Conservation (phyloP, 1,284 basidiomycete genomes). For the Cryptococcus hybrid region DNA sequence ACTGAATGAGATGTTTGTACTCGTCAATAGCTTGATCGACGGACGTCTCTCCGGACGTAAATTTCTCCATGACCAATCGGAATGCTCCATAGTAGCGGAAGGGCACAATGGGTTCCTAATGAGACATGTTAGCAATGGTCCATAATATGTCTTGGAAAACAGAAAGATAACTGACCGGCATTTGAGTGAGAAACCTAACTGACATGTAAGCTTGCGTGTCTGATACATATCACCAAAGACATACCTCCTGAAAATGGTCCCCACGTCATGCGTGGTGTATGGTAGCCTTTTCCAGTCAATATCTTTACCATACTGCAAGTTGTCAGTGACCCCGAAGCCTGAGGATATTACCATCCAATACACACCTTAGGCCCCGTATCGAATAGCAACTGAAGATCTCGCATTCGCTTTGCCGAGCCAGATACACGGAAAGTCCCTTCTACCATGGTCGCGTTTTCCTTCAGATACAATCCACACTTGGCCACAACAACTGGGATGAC, state of each 20-base stretch:
- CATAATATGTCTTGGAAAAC: neutral
- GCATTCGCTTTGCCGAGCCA: slow-evolving; percentile 91
- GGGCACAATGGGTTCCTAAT: slow-evolving; percentile 42
- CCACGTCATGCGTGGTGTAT: slow-evolving; percentile 93
- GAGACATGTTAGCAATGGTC: neutral
- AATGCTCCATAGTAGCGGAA: neutral
- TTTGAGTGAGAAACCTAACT: slow-evolving; percentile 60
- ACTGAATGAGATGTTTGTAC: slow-evolving; percentile 80
- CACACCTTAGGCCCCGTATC: slow-evolving; percentile 81
- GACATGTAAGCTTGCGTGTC: slow-evolving; percentile 4
- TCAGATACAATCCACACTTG: slow-evolving; percentile 90
- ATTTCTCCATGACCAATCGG: neutral
- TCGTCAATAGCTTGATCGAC: slow-evolving; percentile 66
- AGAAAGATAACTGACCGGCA: slow-evolving; percentile 69
- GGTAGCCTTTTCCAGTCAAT: slow-evolving; percentile 82
- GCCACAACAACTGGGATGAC: slow-evolving; percentile 96
- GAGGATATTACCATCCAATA: slow-evolving; percentile 16
- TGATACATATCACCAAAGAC: slow-evolving; percentile 1
- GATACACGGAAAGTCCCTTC: slow-evolving; percentile 93
- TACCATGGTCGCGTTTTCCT: slow-evolving; percentile 91
- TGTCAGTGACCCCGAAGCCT: slow-evolving; percentile 6
- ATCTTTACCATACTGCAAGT: slow-evolving; percentile 78
- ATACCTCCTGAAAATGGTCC: slow-evolving; percentile 82
- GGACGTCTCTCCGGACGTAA: slow-evolving; percentile 26
- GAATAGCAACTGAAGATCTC: slow-evolving; percentile 86